phyloP scores from a whole-genome alignment of 2,329 filamentous ascomycete genomes.

The Penicillium sp. region DNA sequence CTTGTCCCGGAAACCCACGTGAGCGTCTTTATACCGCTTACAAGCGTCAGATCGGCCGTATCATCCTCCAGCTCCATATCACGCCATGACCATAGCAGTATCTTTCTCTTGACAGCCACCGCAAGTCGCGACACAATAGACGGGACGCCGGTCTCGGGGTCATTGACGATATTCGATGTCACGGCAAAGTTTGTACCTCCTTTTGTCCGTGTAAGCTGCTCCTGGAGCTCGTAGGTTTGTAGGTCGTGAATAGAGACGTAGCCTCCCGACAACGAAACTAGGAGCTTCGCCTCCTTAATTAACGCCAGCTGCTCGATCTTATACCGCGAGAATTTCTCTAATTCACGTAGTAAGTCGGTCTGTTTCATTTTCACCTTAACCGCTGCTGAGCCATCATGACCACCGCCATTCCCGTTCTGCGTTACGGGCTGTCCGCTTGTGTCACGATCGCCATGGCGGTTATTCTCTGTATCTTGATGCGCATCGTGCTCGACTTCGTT shows the following conservation, averaged over 20 bases:
- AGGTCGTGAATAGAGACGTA: constrained; percentile 89
- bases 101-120: constrained; percentile 87
- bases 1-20: constrained; percentile 90
- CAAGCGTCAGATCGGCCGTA: constrained; percentile 75
- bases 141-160: constrained; percentile 82
- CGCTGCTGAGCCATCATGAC: constrained; percentile 3
- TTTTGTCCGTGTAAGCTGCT: constrained; percentile 80
- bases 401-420: constrained; percentile 16
- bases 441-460: constrained; percentile 9
- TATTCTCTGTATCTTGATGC: constrained; percentile 32
- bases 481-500: constrained; percentile 64
- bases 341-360: constrained; percentile 85
- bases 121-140: constrained; percentile 91
- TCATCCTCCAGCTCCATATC: constrained; percentile 83
- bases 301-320: constrained; percentile 92
- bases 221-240: constrained; percentile 79
- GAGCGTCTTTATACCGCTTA: constrained; percentile 83
- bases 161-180: constrained; percentile 93
- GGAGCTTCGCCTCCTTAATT: constrained; percentile 90
- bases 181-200: constrained; percentile 90
- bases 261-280: constrained; percentile 89
- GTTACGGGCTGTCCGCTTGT: constrained; percentile 18
- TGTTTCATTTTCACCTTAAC: constrained; percentile 52
- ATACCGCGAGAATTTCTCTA: constrained; percentile 90
- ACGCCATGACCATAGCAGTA: constrained; percentile 94